A percentile compares a stretch with the other conserved stretches of the same genome.
These are phyloP conservation scores for Hibiscus mutabilis DNA, from an alignment of 345 rosid genomes.

Conservation along the genomic window DNA sequence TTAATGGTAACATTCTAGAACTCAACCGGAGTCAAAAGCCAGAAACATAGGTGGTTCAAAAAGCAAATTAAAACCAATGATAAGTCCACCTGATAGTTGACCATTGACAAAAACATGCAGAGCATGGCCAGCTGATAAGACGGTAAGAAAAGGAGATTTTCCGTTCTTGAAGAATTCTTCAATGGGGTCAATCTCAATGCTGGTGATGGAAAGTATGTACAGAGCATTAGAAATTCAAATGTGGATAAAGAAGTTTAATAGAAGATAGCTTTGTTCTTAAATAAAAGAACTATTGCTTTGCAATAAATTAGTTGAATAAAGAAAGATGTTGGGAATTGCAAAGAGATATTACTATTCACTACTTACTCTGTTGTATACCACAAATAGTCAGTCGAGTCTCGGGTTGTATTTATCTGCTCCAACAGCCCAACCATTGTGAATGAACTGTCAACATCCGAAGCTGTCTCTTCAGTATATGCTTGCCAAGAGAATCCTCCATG, in stretches of 20 bases:
- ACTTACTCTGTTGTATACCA: slow-evolving; percentile 99
- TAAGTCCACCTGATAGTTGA: slow-evolving; percentile 55
- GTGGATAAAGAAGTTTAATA: background rate
- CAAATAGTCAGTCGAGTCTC: slow-evolving; percentile 83
- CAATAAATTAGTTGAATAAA: background rate
- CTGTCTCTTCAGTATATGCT: slow-evolving; percentile 70
- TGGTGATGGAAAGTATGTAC: slow-evolving; percentile 10
- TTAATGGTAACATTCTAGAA: no score
- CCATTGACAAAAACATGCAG: slow-evolving; percentile 88
- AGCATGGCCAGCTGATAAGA: slow-evolving; percentile 91
- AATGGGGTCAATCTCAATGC: slow-evolving; percentile 37
- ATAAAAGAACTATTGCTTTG: background rate
- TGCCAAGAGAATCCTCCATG: slow-evolving; percentile 95
- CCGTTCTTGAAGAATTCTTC: slow-evolving; percentile 63
- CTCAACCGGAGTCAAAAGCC: no score
- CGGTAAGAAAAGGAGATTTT: slow-evolving; percentile 45
- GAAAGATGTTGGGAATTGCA: background rate
- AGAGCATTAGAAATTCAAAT: slow-evolving; percentile 2
- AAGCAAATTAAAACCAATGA: slow-evolving; percentile 18
- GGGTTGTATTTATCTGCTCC: slow-evolving; percentile 94
- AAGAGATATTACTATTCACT: slow-evolving; percentile 2
- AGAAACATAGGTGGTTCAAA: background rate
- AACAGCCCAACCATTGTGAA: slow-evolving; percentile 79
- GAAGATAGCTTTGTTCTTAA: background rate
- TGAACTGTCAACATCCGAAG: slow-evolving; percentile 51